Base-by-base conservation (phyloP, 495 filamentous ascomycete genomes). In the Annulohypoxylon bovei region DNA sequence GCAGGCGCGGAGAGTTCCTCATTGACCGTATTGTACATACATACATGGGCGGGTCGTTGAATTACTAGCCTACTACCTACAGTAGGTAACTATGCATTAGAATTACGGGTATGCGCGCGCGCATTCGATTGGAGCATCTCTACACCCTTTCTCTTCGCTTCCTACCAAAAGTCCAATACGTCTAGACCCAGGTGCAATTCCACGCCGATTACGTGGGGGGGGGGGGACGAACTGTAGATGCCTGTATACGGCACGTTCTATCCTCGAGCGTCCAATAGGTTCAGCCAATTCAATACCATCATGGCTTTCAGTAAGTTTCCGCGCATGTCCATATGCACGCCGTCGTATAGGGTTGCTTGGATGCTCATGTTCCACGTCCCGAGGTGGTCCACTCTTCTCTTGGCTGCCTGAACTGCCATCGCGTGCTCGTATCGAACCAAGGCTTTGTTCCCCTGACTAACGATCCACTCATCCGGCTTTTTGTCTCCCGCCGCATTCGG, bases 271-370 rank as follows among this genome's bases (percentile, higher is more conserved):
- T 75, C 68, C 53, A 82, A 66, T 62, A 79, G 59, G 68, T 81
- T 76, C 67, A 86, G 62, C 84, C 84, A 86, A 60, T 86, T 86
- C 73, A 86, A 69, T n/a, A 85, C 80, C 83, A 84, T 86, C 84
- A 86, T 86, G 5, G 84, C 84, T 72, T 86, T 86, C 25, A 86
- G 70, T 59, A 86, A 68, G 72, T 86, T 86, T 0, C 84, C 84
- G 54, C 73, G 79, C 75, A 86, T 75, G 70, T 86, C 84, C 62
- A 86, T 73, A 73, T 86, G 84, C 73, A 85, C 84, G 1, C 84
- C 84, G 76, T 86, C 84, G 68, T 82, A 86, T 61, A 83, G 80
- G 55, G 81, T 84, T 22, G 79, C 77, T 70, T 86, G 84, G 44
- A 86, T 81, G 60, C 79, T 84, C 81, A 83, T 84, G 62, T 86